Percentiles rank a stretch among this genome's conserved stretches.
phyloP scores from a whole-genome alignment of 306 rosid genomes.

The Glycyrrhiza uralensis region DNA sequence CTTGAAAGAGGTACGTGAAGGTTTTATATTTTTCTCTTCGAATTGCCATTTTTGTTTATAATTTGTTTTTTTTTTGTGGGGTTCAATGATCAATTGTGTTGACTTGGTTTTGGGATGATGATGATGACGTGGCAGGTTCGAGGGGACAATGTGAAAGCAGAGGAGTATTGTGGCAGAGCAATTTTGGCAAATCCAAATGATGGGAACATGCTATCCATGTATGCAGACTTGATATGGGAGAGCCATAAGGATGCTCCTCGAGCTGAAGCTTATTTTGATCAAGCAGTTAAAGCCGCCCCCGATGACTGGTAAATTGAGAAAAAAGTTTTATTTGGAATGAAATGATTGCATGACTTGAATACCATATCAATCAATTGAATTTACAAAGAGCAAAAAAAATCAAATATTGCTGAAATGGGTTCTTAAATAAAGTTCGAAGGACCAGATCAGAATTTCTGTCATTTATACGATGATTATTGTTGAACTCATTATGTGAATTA shows the following conservation, averaged over 20 bases:
- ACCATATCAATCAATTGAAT: no score
- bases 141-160: constrained; percentile 61
- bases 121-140: no score
- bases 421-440: background rate
- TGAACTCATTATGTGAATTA: constrained; percentile 18
- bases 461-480: background rate
- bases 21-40: background rate
- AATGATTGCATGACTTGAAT: background rate
- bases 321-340: background rate
- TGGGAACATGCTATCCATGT: constrained; percentile 60
- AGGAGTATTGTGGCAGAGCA: constrained; percentile 89
- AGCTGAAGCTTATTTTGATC: constrained; percentile 64
- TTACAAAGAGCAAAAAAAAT: background rate
- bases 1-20: constrained; percentile 62
- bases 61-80: background rate
- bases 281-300: constrained; percentile 74
- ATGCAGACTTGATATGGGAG: constrained; percentile 80
- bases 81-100: background rate
- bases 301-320: constrained; percentile 58
- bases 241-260: constrained; percentile 67
- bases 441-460: background rate
- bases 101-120: background rate
- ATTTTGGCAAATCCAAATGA: constrained; percentile 72
- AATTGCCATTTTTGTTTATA: background rate
- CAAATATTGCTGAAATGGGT: background rate